Evolutionary conservation across 1,284 basidiomycete species (phyloP).

Genomic region (Fistulina hepatica): DNA sequence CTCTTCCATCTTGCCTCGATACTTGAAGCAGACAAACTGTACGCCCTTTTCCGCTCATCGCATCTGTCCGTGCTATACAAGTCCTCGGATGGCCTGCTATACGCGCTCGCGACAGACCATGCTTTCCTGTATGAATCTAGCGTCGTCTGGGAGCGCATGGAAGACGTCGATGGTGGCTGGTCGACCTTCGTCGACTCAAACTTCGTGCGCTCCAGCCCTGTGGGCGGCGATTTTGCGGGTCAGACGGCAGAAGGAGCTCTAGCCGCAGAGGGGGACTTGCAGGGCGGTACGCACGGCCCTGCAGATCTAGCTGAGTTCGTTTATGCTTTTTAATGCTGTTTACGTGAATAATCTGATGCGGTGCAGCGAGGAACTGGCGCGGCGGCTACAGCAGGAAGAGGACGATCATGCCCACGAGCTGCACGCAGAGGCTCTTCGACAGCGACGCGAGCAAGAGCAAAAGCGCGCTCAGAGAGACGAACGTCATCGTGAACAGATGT

Average conservation of each 20-base stretch:
- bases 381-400: too few species aligned
- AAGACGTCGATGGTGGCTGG: conserved; percentile 73
- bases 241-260: conserved; percentile 62
- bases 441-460: too few species aligned
- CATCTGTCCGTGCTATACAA: conserved; percentile 85
- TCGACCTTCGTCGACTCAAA: conserved; percentile 68
- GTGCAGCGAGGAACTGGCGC: too few species aligned
- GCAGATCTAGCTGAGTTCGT: too few species aligned
- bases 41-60: conserved; percentile 80
- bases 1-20: conserved; percentile 56
- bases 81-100: conserved; percentile 41
- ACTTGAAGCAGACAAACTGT: conserved; percentile 45
- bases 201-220: conserved; percentile 52
- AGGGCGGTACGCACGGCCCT: too few species aligned
- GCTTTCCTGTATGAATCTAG: conserved; percentile 67
- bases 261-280: too few species aligned
- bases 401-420: too few species aligned
- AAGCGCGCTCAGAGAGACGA: too few species aligned
- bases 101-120: conserved; percentile 75
- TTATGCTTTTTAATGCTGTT: too few species aligned
- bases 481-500: too few species aligned
- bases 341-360: too few species aligned
- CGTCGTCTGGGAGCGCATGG: conserved; percentile 82
- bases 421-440: too few species aligned
- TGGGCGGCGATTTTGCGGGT: conserved; percentile 72